phyloP scores from a whole-genome alignment of 768 basidiomycete species.

The Tylopilus sp. region DNA sequence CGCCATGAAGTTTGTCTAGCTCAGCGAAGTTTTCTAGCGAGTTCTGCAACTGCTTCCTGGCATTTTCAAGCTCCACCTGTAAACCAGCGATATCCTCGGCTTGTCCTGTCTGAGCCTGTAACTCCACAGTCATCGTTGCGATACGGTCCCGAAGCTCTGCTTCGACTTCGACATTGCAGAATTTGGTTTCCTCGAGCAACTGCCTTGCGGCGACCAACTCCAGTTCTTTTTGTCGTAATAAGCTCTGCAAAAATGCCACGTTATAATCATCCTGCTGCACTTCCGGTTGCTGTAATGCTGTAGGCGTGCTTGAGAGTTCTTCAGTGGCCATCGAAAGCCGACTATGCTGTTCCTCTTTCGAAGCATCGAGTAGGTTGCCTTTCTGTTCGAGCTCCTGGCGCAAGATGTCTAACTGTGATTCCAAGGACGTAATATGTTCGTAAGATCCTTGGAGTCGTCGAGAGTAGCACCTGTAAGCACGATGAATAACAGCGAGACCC shows the following conservation, averaged over 20 bases:
- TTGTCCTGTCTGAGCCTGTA: constrained; percentile 10
- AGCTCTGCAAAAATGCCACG: constrained; percentile 37
- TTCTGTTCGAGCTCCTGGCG: constrained; percentile 17
- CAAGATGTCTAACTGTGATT: constrained; percentile 15
- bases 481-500: constrained; percentile 22
- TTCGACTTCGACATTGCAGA: constrained; percentile 33
- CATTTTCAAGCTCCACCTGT: constrained; percentile 24
- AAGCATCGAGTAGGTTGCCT: neutral
- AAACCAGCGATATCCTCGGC: constrained; percentile 20
- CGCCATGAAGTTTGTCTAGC: constrained; percentile 26
- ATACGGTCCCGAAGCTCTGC: constrained; percentile 30
- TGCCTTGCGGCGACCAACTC: constrained; percentile 36
- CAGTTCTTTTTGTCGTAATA: constrained; percentile 33
- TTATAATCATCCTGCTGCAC: constrained; percentile 12
- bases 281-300: neutral
- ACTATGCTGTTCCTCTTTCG: constrained; percentile 9
- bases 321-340: constrained; percentile 6
- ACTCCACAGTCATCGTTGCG: constrained; percentile 18
- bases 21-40: constrained; percentile 23
- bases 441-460: constrained; percentile 11
- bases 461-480: constrained; percentile 12
- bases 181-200: constrained; percentile 32
- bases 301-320: neutral
- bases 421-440: constrained; percentile 8
- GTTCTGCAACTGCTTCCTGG: constrained; percentile 19